A percentile compares a stretch with the other conserved stretches of the same genome.
phyloP scores from a whole-genome alignment of 345 rosid genomes.

The Nasturtium officinale region DNA sequence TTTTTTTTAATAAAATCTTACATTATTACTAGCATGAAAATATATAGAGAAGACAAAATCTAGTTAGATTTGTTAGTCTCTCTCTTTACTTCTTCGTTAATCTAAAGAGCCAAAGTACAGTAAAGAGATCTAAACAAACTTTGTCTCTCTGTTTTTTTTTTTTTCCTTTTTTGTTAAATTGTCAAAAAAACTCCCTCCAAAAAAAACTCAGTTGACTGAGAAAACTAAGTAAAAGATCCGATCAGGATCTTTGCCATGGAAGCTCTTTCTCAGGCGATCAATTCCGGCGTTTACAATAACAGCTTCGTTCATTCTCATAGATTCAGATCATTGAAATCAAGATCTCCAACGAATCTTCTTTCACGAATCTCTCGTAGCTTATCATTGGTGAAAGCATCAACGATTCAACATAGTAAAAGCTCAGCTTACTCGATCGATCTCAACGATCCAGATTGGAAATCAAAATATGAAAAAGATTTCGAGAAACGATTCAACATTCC shows the following conservation, averaged over 20 bases:
- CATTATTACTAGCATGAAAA: not conserved
- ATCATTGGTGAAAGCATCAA: conserved; percentile 26
- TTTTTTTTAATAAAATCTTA: not conserved
- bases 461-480: conserved; percentile 68
- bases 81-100: conserved; percentile 14
- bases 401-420: conserved; percentile 8
- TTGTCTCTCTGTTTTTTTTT: too few relatives aligned
- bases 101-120: not conserved
- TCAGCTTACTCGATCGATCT: conserved; percentile 51
- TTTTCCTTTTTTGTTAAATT: too few relatives aligned
- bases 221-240: conserved; percentile 23
- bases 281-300: conserved; percentile 16
- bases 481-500: conserved; percentile 75
- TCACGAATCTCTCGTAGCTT: conserved; percentile 4
- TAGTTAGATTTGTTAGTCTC: not conserved
- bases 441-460: conserved; percentile 77
- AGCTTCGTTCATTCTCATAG: conserved; percentile 26
- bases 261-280: conserved; percentile 37
- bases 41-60: not conserved
- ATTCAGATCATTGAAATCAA: conserved; percentile 32
- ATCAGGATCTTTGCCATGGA: conserved; percentile 48
- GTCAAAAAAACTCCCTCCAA: conserved; percentile 29
- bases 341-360: conserved; percentile 37
- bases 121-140: not conserved
- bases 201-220: conserved; percentile 18